Base-by-base conservation (phyloP, 73 alveolate genomes). In the Stentor roeselii region DNA sequence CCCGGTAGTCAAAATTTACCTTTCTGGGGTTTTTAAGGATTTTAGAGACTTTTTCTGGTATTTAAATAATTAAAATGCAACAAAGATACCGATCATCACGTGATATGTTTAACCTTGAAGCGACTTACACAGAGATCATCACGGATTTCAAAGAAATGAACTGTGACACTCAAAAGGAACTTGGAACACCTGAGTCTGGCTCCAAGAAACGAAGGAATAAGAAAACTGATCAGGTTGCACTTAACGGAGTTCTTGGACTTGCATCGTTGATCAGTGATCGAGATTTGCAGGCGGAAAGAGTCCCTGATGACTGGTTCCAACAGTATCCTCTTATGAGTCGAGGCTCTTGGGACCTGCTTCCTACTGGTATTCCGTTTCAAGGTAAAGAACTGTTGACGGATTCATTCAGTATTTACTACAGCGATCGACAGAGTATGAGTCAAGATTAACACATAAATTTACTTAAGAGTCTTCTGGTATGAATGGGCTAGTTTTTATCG, bases 31-130 rank as follows among this genome's bases (percentile, higher is more conserved):
- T n/a, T n/a, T n/a, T n/a, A n/a, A n/a, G n/a, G n/a, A n/a, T n/a
- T n/a, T n/a, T n/a, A n/a, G n/a, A n/a, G n/a, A n/a, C n/a, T n/a
- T n/a, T n/a, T n/a, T n/a, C n/a, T n/a, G n/a, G n/a, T n/a, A n/a
- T n/a, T n/a, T n/a, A n/a, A n/a, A n/a, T n/a, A n/a, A n/a, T n/a
- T n/a, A n/a, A n/a, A 50, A 50, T 50, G 67, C 67, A 50, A 21
- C 67, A 11, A 50, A 50, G 67, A 50, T 50, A 50, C 67, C 67
- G 67, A 50, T 50, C 67, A 50, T 50, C 67, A 50, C 6, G 67
- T 11, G 67, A 50, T 50, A 11, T 50, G 67, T 50, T 50, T 21
- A 50, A 50, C 6, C 21, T 50, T 50, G 67, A 50, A 50, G 67
- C 67, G 21, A 11, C 67, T 21, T 21, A 50, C 21, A 50, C 21